Conservation (phyloP, 495 filamentous ascomycete species). For the Xylaria cubensis region DNA sequence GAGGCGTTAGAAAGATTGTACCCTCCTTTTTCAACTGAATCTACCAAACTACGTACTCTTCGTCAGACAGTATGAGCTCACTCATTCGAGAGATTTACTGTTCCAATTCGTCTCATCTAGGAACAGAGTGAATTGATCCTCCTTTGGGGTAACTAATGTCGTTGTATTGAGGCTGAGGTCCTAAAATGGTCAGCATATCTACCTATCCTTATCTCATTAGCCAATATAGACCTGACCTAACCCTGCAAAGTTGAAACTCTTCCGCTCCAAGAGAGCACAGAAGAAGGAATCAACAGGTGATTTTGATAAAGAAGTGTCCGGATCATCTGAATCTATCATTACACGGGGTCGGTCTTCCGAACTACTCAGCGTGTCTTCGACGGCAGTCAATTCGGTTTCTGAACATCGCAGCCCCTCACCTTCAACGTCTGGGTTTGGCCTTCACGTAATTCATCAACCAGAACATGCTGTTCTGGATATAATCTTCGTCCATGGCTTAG, state of each 20-base stretch:
- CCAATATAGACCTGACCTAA: background rate
- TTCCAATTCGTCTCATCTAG: background rate
- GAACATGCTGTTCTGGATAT: constrained; percentile 32
- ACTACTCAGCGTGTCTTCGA: background rate
- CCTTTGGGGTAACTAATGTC: background rate
- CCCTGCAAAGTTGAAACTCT: background rate
- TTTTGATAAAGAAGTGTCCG: background rate
- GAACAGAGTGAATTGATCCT: background rate
- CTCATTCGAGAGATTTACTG: background rate
- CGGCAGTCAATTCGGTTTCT: background rate
- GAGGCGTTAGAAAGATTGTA: background rate
- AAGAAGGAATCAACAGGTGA: constrained; percentile 1
- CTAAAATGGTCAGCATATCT: constrained; percentile 11
- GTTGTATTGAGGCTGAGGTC: background rate
- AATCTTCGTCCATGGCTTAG: constrained; percentile 49
- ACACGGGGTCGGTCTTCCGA: background rate
- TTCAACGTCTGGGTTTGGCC: constrained; percentile 1
- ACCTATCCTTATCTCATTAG: background rate
- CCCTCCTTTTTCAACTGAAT: background rate
- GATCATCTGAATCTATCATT: background rate
- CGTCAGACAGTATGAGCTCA: background rate
- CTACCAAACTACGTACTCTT: background rate
- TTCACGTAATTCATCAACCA: constrained; percentile 13
- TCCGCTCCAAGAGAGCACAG: background rate
- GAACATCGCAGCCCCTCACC: constrained; percentile 11